Conservation (phyloP, 75 land plant species). For the Chamaecyparis obtusa region DNA sequence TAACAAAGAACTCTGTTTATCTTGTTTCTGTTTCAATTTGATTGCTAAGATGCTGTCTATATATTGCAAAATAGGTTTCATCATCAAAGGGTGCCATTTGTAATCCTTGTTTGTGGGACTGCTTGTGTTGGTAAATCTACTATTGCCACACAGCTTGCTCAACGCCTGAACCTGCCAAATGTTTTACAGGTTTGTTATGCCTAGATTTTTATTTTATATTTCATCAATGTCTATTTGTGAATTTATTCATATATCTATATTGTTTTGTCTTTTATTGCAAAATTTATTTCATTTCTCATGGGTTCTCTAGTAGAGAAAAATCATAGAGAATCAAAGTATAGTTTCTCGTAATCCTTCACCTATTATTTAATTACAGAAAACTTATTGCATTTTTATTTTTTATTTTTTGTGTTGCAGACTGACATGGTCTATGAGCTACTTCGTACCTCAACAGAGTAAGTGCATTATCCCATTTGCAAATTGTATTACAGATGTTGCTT, state of each 20-base stretch:
- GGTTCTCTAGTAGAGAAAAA: background rate
- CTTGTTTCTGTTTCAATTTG: slow-evolving; percentile 2
- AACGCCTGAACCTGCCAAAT: slow-evolving; percentile 88
- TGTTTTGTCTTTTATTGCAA: background rate
- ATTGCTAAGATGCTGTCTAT: background rate
- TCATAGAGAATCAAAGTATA: background rate
- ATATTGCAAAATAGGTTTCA: slow-evolving; percentile 65
- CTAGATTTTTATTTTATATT: background rate
- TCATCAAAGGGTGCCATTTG: slow-evolving; percentile 92
- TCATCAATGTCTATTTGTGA: background rate
- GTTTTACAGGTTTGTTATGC: slow-evolving; percentile 69
- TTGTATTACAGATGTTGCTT: background rate
- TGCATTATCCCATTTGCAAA: background rate
- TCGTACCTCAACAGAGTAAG: slow-evolving; percentile 95
- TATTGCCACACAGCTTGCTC: slow-evolving; percentile 94
- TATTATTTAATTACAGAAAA: background rate
- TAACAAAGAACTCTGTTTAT: background rate
- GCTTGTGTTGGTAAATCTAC: slow-evolving; percentile 97
- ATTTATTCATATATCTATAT: slow-evolving; percentile 8
- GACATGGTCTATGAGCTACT: slow-evolving; percentile 99
- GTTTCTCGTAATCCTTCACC: background rate
- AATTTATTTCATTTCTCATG: background rate
- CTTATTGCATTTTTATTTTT: background rate
- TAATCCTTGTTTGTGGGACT: slow-evolving; percentile 96
- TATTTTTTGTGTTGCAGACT: slow-evolving; percentile 55